These are phyloP conservation scores for Paracoccidioides brasiliensis DNA, from an alignment of 2,329 filamentous ascomycete genomes.

Conservation along the genomic window DNA sequence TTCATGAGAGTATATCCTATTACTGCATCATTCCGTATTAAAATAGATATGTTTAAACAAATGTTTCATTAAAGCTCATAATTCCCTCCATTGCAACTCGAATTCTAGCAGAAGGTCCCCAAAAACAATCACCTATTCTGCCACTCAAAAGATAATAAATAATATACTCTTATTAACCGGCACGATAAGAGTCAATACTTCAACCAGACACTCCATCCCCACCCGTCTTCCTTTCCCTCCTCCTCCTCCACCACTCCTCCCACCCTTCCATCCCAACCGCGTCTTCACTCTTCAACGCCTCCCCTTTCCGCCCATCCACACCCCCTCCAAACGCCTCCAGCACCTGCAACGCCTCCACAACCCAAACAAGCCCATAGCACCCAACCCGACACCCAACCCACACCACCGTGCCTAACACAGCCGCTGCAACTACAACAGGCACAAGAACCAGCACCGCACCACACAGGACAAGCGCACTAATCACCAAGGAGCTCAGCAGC, in stretches of 20 bases:
- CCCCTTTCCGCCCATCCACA: neutral
- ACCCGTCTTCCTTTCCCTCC: neutral
- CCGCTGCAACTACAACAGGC: slow-evolving; percentile 50
- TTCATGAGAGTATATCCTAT: too few relatives aligned
- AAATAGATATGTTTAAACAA: too few relatives aligned
- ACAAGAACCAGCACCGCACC: slow-evolving; percentile 51
- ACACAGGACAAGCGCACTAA: slow-evolving; percentile 20
- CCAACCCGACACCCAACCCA: slow-evolving; percentile 55
- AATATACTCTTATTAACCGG: too few relatives aligned
- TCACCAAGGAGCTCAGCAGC: slow-evolving; percentile 33
- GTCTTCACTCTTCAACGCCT: neutral
- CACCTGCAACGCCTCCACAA: neutral
- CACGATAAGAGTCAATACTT: neutral
- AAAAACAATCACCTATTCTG: too few relatives aligned
- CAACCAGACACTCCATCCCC: neutral
- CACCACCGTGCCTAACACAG: slow-evolving; percentile 43
- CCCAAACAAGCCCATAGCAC: slow-evolving; percentile 27
- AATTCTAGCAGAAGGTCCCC: too few relatives aligned
- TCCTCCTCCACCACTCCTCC: slow-evolving; percentile 2
- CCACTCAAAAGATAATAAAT: too few relatives aligned
- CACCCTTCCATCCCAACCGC: slow-evolving; percentile 2
- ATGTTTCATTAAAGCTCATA: too few relatives aligned
- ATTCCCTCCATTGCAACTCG: too few relatives aligned
- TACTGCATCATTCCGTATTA: too few relatives aligned
- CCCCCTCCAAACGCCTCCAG: neutral